Evolutionary conservation across 768 basidiomycete genomes (phyloP).

Genomic region (Lentinula edodes): DNA sequence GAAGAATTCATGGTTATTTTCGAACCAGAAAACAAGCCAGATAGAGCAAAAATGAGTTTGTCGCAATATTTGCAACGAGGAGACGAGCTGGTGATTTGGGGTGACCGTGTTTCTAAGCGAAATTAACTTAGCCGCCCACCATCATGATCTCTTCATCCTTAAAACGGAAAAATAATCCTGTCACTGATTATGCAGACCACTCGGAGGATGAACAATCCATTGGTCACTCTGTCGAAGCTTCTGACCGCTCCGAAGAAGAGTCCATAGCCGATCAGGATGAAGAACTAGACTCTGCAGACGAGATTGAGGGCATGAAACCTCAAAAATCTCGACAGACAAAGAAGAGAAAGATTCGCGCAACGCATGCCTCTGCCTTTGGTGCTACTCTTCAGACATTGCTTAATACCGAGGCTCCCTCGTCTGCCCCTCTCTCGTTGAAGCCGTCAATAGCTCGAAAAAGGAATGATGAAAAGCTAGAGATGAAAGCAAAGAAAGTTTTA

Average conservation of each 20-base stretch:
- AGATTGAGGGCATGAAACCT: constrained; percentile 48
- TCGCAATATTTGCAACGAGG: not conserved
- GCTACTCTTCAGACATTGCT: constrained; percentile 68
- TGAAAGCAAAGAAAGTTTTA: constrained; percentile 64
- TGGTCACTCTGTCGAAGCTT: constrained; percentile 7
- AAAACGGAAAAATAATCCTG: constrained; percentile 47
- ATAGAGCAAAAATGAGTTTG: not conserved
- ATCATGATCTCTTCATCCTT: not conserved
- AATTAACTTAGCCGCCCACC: constrained; percentile 1
- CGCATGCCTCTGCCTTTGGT: constrained; percentile 69
- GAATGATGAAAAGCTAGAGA: constrained; percentile 73
- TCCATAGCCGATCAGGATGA: constrained; percentile 19
- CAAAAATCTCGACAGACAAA: constrained; percentile 73
- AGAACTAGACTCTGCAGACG: constrained; percentile 54
- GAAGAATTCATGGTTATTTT: constrained; percentile 1
- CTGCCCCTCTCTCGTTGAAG: constrained; percentile 72
- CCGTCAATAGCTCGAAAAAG: constrained; percentile 63
- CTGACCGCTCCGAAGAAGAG: constrained; percentile 20
- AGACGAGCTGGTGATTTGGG: not conserved
- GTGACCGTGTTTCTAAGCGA: constrained; percentile 1
- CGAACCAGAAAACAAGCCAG: not conserved
- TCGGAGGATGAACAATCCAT: constrained; percentile 5
- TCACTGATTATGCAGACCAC: constrained; percentile 11
- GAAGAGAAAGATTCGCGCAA: constrained; percentile 81
- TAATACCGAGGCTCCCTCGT: constrained; percentile 63